These are phyloP conservation scores for Pseudocercospora cruenta DNA, from an alignment of 2,329 filamentous ascomycete species.

Conservation along the genomic window DNA sequence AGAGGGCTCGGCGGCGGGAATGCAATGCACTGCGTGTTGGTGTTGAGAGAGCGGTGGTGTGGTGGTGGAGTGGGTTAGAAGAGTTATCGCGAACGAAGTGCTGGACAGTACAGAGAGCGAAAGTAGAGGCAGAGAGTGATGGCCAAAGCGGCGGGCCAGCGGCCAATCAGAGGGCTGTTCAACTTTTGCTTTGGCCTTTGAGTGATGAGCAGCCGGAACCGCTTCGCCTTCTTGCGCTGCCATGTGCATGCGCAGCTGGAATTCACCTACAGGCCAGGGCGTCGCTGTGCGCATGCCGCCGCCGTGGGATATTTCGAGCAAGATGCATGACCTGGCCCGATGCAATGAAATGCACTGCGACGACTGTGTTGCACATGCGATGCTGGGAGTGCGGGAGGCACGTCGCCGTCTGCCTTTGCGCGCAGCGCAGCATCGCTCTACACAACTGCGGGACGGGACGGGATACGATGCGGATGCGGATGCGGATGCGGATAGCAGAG, in stretches of 20 bases:
- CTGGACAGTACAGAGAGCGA: neutral
- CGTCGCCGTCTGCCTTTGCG: too few relatives aligned
- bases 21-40: neutral
- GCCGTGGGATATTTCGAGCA: neutral
- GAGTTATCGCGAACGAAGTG: slow-evolving; percentile 7
- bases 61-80: slow-evolving; percentile 4
- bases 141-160: neutral
- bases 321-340: neutral
- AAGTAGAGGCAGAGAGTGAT: neutral
- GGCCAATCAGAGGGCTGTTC: neutral
- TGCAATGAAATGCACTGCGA: neutral
- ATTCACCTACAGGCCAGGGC: neutral
- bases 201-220: neutral
- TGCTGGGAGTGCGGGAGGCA: neutral
- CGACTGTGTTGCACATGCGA: neutral
- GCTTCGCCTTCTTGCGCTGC: neutral
- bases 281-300: neutral
- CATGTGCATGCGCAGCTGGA: neutral
- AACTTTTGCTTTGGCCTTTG: neutral
- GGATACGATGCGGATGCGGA: too few relatives aligned
- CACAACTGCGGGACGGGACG: too few relatives aligned
- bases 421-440: neutral
- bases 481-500: too few relatives aligned
- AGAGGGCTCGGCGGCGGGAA: neutral
- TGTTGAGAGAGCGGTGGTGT: slow-evolving; percentile 2